Percentiles rank a stretch among this genome's conserved stretches.
Conservation (phyloP, 148 eudicot species). For the Vaccinium vitisidaea region DNA sequence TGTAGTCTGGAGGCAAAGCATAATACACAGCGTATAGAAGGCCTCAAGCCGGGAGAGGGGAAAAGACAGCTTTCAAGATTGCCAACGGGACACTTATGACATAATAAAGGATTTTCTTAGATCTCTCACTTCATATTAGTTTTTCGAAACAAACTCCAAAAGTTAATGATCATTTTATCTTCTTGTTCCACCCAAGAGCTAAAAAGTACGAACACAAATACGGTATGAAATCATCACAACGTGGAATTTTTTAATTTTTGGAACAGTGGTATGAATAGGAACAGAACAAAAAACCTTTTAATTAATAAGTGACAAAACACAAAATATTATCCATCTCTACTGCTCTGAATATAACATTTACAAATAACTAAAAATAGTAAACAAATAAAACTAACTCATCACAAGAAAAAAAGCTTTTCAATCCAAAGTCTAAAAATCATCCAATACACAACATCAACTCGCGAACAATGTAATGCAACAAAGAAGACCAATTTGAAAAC, state of each 20-base stretch:
- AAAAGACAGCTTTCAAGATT: background rate
- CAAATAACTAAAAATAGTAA: background rate
- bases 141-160: background rate
- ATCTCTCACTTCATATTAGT: background rate
- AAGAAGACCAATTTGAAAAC: no score
- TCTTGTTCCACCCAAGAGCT: background rate
- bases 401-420: background rate
- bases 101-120: background rate
- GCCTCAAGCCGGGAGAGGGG: background rate
- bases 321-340: background rate
- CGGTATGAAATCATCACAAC: background rate
- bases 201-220: background rate
- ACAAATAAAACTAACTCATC: background rate
- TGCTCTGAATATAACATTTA: background rate
- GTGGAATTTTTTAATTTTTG: background rate
- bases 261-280: background rate
- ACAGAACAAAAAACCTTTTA: background rate
- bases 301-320: background rate
- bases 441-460: no score
- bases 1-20: slow-evolving; percentile 7
- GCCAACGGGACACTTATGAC: background rate
- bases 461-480: no score
- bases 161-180: background rate
- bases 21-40: background rate
- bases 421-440: background rate